These are phyloP conservation scores for Gardenia jasminoides DNA, from an alignment of 257 asterid species.

Conservation along the genomic window DNA sequence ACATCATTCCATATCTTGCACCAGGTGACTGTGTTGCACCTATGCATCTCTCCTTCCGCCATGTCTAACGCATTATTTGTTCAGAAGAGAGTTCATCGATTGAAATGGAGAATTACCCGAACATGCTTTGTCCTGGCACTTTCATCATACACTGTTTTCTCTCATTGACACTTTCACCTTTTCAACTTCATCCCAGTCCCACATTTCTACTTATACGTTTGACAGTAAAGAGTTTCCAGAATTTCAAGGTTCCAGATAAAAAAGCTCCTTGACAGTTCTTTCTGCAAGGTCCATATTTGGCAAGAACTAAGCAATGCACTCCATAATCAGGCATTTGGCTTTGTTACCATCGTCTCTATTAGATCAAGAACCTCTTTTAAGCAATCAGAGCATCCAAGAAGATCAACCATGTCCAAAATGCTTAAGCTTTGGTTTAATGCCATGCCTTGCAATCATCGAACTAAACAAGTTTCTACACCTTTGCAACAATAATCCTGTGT, in stretches of 20 bases:
- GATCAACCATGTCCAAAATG: constrained; percentile 53
- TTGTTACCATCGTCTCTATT: constrained; percentile 35
- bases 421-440: constrained; percentile 32
- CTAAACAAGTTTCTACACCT: constrained; percentile 35
- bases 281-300: constrained; percentile 39
- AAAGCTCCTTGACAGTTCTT: constrained; percentile 38
- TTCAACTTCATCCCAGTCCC: too few relatives aligned
- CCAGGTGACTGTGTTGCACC: background rate
- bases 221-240: constrained; percentile 48
- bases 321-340: constrained; percentile 46
- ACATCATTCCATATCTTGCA: background rate
- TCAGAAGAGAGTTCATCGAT: background rate
- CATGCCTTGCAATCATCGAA: constrained; percentile 24
- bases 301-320: constrained; percentile 47
- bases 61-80: background rate
- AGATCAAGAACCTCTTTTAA: too few relatives aligned
- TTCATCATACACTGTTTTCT: constrained; percentile 29
- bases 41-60: background rate
- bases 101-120: constrained; percentile 19
- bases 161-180: constrained; percentile 37
- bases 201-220: constrained; percentile 48
- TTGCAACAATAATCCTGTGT: constrained; percentile 37
- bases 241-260: constrained; percentile 40
- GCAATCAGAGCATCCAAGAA: constrained; percentile 44
- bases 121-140: constrained; percentile 34